A percentile compares a stretch with the other conserved stretches of the same genome.
These are phyloP conservation scores for Mycosphaerella sp. DNA, from an alignment of 2,329 filamentous ascomycete genomes.

Conservation along the genomic window DNA sequence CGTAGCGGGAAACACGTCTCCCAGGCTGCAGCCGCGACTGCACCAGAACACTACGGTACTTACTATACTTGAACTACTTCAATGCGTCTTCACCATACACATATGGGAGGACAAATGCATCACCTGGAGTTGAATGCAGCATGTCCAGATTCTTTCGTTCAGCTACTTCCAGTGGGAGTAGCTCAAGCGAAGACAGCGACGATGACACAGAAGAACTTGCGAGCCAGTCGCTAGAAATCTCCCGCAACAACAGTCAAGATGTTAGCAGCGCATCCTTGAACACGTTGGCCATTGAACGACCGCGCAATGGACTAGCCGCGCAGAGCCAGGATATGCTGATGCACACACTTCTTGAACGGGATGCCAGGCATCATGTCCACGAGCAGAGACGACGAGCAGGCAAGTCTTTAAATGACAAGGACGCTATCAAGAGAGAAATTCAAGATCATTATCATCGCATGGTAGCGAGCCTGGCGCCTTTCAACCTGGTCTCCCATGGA, in stretches of 20 bases:
- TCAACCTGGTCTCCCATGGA: conserved; percentile 34
- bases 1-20: neutral
- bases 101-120: neutral
- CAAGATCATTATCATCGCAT: conserved; percentile 37
- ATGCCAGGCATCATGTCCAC: conserved; percentile 38
- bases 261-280: conserved; percentile 1
- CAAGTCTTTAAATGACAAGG: conserved; percentile 23
- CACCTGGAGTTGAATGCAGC: neutral
- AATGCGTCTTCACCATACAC: neutral
- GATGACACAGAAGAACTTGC: conserved; percentile 14
- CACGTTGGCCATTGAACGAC: conserved; percentile 9
- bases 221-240: conserved; percentile 8
- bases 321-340: conserved; percentile 35
- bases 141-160: conserved; percentile 19
- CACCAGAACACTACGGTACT: no score
- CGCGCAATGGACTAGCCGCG: conserved; percentile 3
- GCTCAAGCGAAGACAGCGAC: conserved; percentile 16
- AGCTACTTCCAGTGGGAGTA: conserved; percentile 15
- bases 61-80: neutral
- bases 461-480: conserved; percentile 34
- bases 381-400: conserved; percentile 23
- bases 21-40: neutral
- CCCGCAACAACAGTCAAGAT: conserved; percentile 10
- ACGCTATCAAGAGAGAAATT: conserved; percentile 36
- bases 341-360: conserved; percentile 43